Percentiles rank a stretch among this genome's conserved stretches.
Conservation (phyloP, 768 basidiomycete species). For the Pleurotus ostreatus region DNA sequence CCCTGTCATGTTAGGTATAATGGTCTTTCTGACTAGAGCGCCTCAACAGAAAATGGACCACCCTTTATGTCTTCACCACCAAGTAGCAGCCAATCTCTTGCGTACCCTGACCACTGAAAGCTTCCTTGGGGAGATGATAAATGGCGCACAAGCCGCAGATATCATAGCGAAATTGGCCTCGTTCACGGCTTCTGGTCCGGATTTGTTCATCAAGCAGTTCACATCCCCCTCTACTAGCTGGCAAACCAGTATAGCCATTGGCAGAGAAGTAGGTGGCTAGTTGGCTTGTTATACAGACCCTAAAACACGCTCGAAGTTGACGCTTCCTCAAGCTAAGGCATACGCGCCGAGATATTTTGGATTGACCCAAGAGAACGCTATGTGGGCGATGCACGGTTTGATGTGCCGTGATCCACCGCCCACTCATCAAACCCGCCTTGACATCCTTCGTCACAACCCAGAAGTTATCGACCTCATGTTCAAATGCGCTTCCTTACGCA, state of each 20-base stretch:
- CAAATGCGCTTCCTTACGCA: slow-evolving; percentile 18
- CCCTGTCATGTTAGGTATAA: background rate
- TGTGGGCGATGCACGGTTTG: slow-evolving; percentile 17
- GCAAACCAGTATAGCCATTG: slow-evolving; percentile 19
- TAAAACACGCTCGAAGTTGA: background rate
- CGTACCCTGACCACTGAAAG: slow-evolving; percentile 16
- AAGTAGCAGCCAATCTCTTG: slow-evolving; percentile 15
- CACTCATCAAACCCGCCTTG: slow-evolving; percentile 12
- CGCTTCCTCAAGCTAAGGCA: slow-evolving; percentile 13
- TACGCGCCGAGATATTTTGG: slow-evolving; percentile 24
- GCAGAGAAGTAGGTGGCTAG: background rate
- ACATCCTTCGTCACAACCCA: slow-evolving; percentile 18
- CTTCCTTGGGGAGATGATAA: slow-evolving; percentile 18
- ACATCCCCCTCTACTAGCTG: slow-evolving; percentile 18
- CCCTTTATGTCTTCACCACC: slow-evolving; percentile 20
- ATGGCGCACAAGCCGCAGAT: slow-evolving; percentile 15
- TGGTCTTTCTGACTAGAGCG: background rate
- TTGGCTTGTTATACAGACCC: slow-evolving; percentile 12
- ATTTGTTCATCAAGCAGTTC: slow-evolving; percentile 17
- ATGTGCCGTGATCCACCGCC: slow-evolving; percentile 15
- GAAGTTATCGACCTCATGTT: slow-evolving; percentile 20
- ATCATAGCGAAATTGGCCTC: slow-evolving; percentile 21
- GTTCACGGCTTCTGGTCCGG: slow-evolving; percentile 20
- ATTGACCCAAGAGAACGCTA: slow-evolving; percentile 21
- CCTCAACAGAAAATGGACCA: slow-evolving; percentile 17